Percentiles rank a stretch among this genome's conserved stretches.
Conservation (phyloP, 164 flowering plant species). For the Vitis riparia region DNA sequence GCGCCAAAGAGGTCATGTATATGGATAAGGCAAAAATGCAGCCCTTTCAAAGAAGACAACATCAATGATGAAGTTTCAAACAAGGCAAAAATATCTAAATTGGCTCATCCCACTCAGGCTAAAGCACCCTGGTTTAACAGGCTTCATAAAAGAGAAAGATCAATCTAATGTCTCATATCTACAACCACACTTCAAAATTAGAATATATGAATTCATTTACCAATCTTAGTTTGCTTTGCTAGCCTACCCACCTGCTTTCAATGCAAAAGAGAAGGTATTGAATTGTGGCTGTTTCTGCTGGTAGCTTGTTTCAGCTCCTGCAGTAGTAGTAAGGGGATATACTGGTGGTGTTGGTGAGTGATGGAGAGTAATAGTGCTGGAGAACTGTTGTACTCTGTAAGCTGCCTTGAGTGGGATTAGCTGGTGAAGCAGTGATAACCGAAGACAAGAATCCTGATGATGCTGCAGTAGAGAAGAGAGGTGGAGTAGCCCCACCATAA, state of each 20-base stretch:
- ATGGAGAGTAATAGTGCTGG: slow-evolving; percentile 12
- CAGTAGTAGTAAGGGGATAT: slow-evolving; percentile 19
- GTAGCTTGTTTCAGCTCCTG: slow-evolving; percentile 12
- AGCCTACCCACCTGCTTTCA: not conserved
- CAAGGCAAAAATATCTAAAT: not conserved
- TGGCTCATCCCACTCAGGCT: no score
- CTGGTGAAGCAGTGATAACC: slow-evolving; percentile 13
- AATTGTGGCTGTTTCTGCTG: not conserved
- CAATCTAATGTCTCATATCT: not conserved
- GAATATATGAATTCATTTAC: not conserved
- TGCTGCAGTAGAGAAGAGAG: slow-evolving; percentile 56
- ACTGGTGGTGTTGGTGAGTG: slow-evolving; percentile 9
- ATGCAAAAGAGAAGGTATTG: not conserved
- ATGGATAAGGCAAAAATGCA: not conserved
- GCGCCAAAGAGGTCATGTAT: no score
- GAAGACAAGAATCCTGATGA: slow-evolving; percentile 66
- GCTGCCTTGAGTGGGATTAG: slow-evolving; percentile 14
- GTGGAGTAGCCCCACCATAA: slow-evolving; percentile 15
- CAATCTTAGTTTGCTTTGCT: not conserved
- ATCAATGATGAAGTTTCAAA: no score
- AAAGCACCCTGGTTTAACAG: not conserved
- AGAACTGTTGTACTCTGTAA: slow-evolving; percentile 7
- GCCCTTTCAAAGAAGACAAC: no score
- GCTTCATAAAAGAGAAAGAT: not conserved
- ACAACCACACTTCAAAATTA: no score